Evolutionary conservation across 306 rosid species (phyloP).

Genomic region (Malus fusca): DNA sequence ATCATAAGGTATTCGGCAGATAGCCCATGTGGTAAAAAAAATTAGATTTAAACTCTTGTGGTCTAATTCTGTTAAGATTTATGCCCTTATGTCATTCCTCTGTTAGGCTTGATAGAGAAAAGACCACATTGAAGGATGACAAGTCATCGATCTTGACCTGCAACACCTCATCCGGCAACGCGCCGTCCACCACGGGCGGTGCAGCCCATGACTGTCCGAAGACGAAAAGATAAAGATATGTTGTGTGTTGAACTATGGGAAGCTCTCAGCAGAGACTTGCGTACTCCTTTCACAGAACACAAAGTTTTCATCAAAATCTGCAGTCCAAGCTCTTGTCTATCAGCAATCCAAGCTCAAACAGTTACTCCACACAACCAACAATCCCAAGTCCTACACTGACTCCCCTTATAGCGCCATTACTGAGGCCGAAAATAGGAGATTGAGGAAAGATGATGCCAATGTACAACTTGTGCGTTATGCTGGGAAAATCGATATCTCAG

Average conservation of each 20-base stretch:
- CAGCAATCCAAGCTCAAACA: slow-evolving; percentile 62
- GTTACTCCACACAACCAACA: slow-evolving; percentile 34
- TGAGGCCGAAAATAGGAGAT: slow-evolving; percentile 4
- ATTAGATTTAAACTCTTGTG: too few species aligned
- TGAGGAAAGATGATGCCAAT: slow-evolving; percentile 27
- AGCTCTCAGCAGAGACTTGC: slow-evolving; percentile 64
- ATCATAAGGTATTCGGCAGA: too few species aligned
- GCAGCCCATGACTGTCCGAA: slow-evolving; percentile 46
- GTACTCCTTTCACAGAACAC: slow-evolving; percentile 53
- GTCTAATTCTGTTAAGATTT: too few species aligned
- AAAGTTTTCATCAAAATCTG: slow-evolving; percentile 60
- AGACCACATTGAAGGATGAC: too few species aligned
- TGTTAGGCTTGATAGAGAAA: too few species aligned
- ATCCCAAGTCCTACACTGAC: slow-evolving; percentile 25
- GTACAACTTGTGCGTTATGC: slow-evolving; percentile 57
- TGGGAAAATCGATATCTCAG: slow-evolving; percentile 40
- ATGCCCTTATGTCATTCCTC: too few species aligned
- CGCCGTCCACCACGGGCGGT: too few species aligned
- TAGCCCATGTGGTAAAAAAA: too few species aligned
- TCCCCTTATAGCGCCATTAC: slow-evolving; percentile 28
- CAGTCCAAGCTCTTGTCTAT: slow-evolving; percentile 51
- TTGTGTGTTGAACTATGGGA: slow-evolving; percentile 55
- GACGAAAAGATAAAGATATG: slow-evolving; percentile 72
- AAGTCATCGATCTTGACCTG: too few species aligned
- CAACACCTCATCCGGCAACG: too few species aligned